These are phyloP conservation scores for Holtermanniella nyarrowii DNA, from an alignment of 768 basidiomycete species.

Conservation along the genomic window DNA sequence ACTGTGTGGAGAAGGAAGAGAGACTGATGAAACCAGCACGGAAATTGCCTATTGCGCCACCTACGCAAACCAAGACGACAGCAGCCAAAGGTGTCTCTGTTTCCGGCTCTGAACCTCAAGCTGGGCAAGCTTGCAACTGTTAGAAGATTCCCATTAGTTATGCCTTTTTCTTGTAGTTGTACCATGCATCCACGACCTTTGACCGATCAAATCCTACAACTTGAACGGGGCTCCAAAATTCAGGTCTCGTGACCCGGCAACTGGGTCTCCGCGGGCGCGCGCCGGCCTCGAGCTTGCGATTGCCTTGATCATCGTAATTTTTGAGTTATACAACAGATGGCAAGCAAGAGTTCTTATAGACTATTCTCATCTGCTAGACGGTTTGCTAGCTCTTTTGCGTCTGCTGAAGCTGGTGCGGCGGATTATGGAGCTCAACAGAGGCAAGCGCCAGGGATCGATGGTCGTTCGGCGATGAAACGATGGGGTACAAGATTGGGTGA, in stretches of 20 bases:
- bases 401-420: background rate
- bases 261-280: too few relatives aligned
- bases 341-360: background rate
- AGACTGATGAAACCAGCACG: background rate
- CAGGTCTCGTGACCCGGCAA: too few relatives aligned
- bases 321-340: background rate
- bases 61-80: background rate
- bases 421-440: background rate
- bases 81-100: slow-evolving; percentile 4
- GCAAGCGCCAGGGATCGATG: background rate
- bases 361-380: background rate
- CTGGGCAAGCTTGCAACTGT: slow-evolving; percentile 4
- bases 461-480: background rate
- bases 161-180: background rate
- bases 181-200: too few relatives aligned
- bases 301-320: too few relatives aligned
- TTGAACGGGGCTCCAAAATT: too few relatives aligned
- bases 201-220: too few relatives aligned
- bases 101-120: background rate
- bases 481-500: background rate
- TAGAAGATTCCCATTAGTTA: too few relatives aligned
- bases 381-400: background rate
- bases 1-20: background rate
- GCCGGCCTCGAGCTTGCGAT: too few relatives aligned
- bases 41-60: slow-evolving; percentile 3